phyloP scores from a whole-genome alignment of 805 yeast species.

The Teunomyces tritomae region DNA sequence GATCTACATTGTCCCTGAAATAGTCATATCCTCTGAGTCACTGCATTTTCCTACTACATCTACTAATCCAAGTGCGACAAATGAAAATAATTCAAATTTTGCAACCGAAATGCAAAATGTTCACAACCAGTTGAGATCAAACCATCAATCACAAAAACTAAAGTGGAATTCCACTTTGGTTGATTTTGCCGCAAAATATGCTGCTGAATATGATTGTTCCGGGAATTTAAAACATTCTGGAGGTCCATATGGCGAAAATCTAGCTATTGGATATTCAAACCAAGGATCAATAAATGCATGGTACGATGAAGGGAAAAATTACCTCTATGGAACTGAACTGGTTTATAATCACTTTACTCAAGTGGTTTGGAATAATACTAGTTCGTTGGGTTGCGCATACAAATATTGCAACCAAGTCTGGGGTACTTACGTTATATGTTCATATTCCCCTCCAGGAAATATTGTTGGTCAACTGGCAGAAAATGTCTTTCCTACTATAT shows the following conservation, averaged over 20 bases:
- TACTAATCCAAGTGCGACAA: not conserved
- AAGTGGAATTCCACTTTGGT: constrained; percentile 31
- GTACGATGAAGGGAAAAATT: constrained; percentile 35
- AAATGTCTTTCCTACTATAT: constrained; percentile 23
- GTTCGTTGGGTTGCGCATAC: constrained; percentile 33
- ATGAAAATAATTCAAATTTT: constrained; percentile 9
- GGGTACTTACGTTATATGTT: constrained; percentile 38
- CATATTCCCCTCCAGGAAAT: constrained; percentile 34
- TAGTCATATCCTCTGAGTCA: not conserved
- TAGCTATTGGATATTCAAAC: constrained; percentile 37
- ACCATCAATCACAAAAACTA: constrained; percentile 29
- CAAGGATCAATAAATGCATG: constrained; percentile 37
- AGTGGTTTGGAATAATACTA: constrained; percentile 34
- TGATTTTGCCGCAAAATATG: constrained; percentile 31
- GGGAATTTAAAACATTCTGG: constrained; percentile 35
- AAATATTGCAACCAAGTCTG: constrained; percentile 30
- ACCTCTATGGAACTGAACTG: constrained; percentile 24
- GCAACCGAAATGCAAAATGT: constrained; percentile 18
- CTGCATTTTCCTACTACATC: not conserved
- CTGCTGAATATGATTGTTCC: constrained; percentile 32
- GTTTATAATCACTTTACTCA: constrained; percentile 40
- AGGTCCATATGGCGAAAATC: constrained; percentile 38
- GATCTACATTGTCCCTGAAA: not conserved
- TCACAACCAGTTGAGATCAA: constrained; percentile 30
- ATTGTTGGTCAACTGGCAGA: constrained; percentile 20